Evolutionary conservation across 495 filamentous ascomycete genomes (phyloP).

Genomic region (Daldinia grandis): DNA sequence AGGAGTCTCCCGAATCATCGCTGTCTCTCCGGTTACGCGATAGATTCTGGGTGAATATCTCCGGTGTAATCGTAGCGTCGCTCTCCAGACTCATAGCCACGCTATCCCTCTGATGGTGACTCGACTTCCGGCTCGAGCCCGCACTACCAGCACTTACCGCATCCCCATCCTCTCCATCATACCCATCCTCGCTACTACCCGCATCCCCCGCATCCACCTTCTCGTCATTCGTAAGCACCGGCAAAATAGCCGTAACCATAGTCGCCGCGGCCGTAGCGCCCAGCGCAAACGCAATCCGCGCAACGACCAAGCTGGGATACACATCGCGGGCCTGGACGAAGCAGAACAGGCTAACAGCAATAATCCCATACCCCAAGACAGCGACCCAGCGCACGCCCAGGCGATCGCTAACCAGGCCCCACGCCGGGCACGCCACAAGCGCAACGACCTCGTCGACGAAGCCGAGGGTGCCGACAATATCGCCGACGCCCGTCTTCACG

Average conservation of each 20-base stretch:
- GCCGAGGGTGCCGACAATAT: conserved; percentile 91
- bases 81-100: conserved; percentile 66
- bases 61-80: conserved; percentile 69
- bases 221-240: conserved; percentile 72
- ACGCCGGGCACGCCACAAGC: conserved; percentile 86
- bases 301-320: conserved; percentile 89
- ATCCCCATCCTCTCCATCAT: conserved; percentile 15
- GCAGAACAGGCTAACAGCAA: conserved; percentile 76
- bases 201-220: conserved; percentile 22
- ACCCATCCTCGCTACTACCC: conserved; percentile 28
- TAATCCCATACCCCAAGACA: conserved; percentile 79
- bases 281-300: conserved; percentile 84
- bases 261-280: conserved; percentile 90
- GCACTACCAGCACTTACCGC: conserved; percentile 6
- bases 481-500: conserved; percentile 76
- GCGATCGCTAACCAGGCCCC: conserved; percentile 91
- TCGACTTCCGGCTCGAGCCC: conserved; percentile 26
- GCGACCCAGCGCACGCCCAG: conserved; percentile 85
- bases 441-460: conserved; percentile 96
- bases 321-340: conserved; percentile 88
- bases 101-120: conserved; percentile 46
- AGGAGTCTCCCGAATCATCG: conserved; percentile 24
- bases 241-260: conserved; percentile 96
- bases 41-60: conserved; percentile 50
- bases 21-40: conserved; percentile 23